phyloP scores from a whole-genome alignment of 2,329 filamentous ascomycete genomes.

The Gremmenia infestans region DNA sequence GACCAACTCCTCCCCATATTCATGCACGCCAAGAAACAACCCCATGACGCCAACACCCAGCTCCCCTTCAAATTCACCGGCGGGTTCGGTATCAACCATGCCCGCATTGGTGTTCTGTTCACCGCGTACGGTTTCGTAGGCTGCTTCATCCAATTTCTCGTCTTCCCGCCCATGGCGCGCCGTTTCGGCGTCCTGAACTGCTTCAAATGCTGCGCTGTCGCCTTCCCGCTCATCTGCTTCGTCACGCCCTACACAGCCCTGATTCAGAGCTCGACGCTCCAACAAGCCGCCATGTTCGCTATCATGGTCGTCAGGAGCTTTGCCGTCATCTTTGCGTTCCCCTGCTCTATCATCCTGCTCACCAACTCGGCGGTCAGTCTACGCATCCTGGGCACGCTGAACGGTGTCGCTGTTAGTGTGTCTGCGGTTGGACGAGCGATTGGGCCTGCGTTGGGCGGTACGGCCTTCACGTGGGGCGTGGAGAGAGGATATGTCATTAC shows the following conservation, averaged over 20 bases:
- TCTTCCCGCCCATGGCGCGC: constrained; percentile 72
- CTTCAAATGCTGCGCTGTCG: constrained; percentile 57
- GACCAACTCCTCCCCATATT: constrained; percentile 89
- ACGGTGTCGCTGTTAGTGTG: constrained; percentile 82
- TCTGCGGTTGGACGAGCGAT: constrained; percentile 73
- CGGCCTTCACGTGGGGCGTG: constrained; percentile 70
- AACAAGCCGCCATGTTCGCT: constrained; percentile 57
- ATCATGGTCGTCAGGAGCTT: constrained; percentile 72
- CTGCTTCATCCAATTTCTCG: constrained; percentile 76
- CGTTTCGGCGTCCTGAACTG: constrained; percentile 69
- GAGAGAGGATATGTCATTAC: constrained; percentile 70
- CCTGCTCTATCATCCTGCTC: constrained; percentile 82
- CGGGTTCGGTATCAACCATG: constrained; percentile 70
- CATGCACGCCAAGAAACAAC: constrained; percentile 59
- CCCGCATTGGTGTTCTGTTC: constrained; percentile 79
- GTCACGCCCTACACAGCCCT: constrained; percentile 78
- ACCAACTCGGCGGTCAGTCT: constrained; percentile 80
- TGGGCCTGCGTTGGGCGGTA: constrained; percentile 71
- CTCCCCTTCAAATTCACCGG: constrained; percentile 79
- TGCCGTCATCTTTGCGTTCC: constrained; percentile 78
- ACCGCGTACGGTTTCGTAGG: constrained; percentile 76
- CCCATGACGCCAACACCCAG: constrained; percentile 49
- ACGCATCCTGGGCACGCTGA: constrained; percentile 77
- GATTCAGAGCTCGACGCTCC: constrained; percentile 40
- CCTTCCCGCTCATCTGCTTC: constrained; percentile 72